Evolutionary conservation across 2,329 filamentous ascomycete genomes (phyloP).

Genomic region (Cladosporium phlei): DNA sequence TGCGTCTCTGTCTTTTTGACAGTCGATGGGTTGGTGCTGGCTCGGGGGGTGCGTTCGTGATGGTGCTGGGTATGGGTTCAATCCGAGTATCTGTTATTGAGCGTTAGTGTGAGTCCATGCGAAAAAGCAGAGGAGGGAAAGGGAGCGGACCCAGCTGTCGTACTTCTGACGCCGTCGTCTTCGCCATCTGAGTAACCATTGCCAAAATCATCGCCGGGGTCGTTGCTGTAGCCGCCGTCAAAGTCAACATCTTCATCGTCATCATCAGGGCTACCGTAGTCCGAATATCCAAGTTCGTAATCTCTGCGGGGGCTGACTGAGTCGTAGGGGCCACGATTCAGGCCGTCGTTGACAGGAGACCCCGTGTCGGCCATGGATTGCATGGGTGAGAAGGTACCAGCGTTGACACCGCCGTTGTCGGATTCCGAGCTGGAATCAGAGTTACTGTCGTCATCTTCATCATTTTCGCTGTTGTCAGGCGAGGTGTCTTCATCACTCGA

Average conservation of each 20-base stretch:
- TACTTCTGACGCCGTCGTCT: constrained; percentile 18
- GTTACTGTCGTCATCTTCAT: constrained; percentile 13
- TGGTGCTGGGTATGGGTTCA: constrained; percentile 11
- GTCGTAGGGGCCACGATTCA: background rate
- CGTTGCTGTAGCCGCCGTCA: background rate
- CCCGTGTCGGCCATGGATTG: constrained; percentile 8
- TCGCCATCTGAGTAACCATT: constrained; percentile 1
- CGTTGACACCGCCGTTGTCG: constrained; percentile 14
- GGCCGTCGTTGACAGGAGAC: background rate
- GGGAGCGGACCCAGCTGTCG: constrained; percentile 23
- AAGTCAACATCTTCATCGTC: background rate
- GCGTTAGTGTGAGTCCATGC: too few species aligned
- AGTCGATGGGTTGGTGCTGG: constrained; percentile 6
- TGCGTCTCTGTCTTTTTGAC: constrained; percentile 5
- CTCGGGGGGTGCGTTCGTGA: background rate
- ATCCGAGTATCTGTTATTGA: constrained; percentile 18
- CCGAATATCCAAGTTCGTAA: background rate
- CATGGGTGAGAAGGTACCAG: constrained; percentile 19
- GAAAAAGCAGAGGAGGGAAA: constrained; percentile 3
- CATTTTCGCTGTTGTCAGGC: constrained; percentile 14
- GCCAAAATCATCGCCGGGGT: background rate
- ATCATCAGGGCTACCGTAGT: background rate
- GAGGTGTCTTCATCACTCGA: constrained; percentile 13
- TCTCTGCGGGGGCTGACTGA: too few species aligned
- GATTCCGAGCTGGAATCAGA: constrained; percentile 16